Evolutionary conservation across 2,329 filamentous ascomycete species (phyloP).

Genomic region (Nigrograna mackinnonii): DNA sequence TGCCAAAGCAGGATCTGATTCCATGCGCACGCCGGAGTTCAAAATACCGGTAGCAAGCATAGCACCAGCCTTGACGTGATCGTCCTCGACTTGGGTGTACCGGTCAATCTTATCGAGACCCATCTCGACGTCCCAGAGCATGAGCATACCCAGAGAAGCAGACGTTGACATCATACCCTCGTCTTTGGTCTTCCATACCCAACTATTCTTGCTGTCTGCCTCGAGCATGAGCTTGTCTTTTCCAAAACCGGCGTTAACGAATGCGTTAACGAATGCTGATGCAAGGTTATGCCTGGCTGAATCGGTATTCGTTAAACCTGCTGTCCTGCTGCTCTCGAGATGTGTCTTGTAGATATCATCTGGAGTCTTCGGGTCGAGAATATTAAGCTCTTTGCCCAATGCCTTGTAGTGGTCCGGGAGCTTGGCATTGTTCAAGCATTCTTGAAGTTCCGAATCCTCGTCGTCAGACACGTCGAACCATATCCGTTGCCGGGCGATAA

Average conservation of each 20-base stretch:
- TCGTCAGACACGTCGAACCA: slow-evolving; percentile 73
- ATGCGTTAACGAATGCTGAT: slow-evolving; percentile 94
- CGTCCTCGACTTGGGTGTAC: slow-evolving; percentile 84
- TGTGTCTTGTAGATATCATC: slow-evolving; percentile 99
- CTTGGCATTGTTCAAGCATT: slow-evolving; percentile 85
- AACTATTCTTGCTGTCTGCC: slow-evolving; percentile 79
- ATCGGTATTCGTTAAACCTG: slow-evolving; percentile 91
- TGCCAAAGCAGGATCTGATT: slow-evolving; percentile 88
- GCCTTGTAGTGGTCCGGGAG: slow-evolving; percentile 92
- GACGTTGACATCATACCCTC: slow-evolving; percentile 97
- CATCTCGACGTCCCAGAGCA: slow-evolving; percentile 91
- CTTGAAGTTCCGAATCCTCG: slow-evolving; percentile 74
- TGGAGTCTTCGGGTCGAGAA: slow-evolving; percentile 92
- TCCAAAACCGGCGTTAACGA: slow-evolving; percentile 93
- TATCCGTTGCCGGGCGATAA: slow-evolving; percentile 90
- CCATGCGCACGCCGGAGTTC: slow-evolving; percentile 87
- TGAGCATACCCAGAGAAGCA: slow-evolving; percentile 86
- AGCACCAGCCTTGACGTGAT: slow-evolving; percentile 86
- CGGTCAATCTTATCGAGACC: slow-evolving; percentile 93
- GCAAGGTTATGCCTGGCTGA: slow-evolving; percentile 95
- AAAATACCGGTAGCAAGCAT: slow-evolving; percentile 93
- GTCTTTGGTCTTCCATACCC: slow-evolving; percentile 99
- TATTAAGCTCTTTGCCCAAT: slow-evolving; percentile 93
- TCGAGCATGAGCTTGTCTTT: slow-evolving; percentile 98
- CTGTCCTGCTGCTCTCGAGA: slow-evolving; percentile 90